Conservation (phyloP, 31 red algal genomes). For the Bonnemaisonia californica region DNA sequence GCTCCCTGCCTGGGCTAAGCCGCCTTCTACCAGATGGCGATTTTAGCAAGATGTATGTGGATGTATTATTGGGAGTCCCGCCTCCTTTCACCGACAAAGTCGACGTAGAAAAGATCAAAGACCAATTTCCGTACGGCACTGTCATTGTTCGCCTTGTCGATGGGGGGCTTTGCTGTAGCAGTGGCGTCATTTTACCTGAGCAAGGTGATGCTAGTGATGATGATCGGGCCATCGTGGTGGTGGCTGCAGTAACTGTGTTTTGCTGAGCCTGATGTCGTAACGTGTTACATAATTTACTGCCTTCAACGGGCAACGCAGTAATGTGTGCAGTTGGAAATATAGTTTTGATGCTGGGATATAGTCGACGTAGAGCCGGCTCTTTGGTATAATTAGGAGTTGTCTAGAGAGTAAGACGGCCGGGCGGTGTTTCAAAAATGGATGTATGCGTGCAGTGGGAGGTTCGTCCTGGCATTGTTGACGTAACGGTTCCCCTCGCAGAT, state of each 20-base stretch:
- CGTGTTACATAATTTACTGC: too few relatives aligned
- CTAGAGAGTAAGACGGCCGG: too few relatives aligned
- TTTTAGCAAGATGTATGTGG: slow-evolving; percentile 56
- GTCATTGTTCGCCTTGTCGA: slow-evolving; percentile 37
- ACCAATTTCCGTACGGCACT: slow-evolving; percentile 72
- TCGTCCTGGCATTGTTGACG: too few relatives aligned
- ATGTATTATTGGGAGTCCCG: slow-evolving; percentile 68
- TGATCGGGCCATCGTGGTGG: slow-evolving; percentile 58
- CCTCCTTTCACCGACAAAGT: slow-evolving; percentile 33
- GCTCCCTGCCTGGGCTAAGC: slow-evolving; percentile 63
- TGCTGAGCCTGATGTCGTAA: slow-evolving; percentile 16
- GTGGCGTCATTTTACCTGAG: slow-evolving; percentile 60
- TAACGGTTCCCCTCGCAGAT: too few relatives aligned
- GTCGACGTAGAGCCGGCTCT: too few relatives aligned
- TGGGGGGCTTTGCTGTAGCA: slow-evolving; percentile 50
- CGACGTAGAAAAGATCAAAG: slow-evolving; percentile 27
- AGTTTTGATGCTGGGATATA: too few relatives aligned
- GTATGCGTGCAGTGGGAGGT: too few relatives aligned
- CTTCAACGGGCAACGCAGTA: too few relatives aligned
- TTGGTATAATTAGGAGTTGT: too few relatives aligned
- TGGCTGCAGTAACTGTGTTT: slow-evolving; percentile 61
- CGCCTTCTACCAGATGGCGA: slow-evolving; percentile 62
- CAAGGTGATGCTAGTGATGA: slow-evolving; percentile 62
- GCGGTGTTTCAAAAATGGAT: too few relatives aligned
- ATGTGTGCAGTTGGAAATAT: too few relatives aligned